Base-by-base conservation (phyloP, 495 filamentous ascomycete species). In the Xylaria nigripes region DNA sequence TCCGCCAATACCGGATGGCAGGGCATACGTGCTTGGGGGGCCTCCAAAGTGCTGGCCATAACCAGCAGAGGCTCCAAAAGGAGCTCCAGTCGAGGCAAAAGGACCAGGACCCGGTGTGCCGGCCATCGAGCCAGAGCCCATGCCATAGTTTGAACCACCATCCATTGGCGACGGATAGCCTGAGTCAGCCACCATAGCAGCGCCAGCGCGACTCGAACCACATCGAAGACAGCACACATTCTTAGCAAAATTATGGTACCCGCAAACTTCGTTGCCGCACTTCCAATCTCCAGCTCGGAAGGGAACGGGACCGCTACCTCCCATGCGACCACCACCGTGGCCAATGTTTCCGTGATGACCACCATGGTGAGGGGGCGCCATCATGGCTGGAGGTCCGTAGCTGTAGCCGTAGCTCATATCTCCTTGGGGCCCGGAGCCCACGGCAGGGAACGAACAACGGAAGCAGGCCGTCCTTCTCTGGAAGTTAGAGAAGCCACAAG, bases 261-360 rank as follows among this genome's bases (percentile, higher is more conserved):
- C 89, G 68, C 93, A 98, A n/a, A 90, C 90, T 64, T 96, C 92
- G 34, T 90, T 91, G 43, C 93, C 93, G 68, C 93, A 98, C 67
- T 96, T 96, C 93, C 93, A 98, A 68, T 98, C 93, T 59, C 93
- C 93, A 41, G 93, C 93, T 57, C 93, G 86, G 83, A 97, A 98
- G 19, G 93, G 93, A 51, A 97, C 92, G 53, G 92, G 86, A 47
- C 92, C 91, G 51, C 86, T 85, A 48, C 86, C 83, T 49, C 86
- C 86, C 81, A 86, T 85, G 43, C 78, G 73, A 41, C 77, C 76
- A 50, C 79, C 78, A 22, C 86, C 86, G 68, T 90, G 87, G 25
- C 85, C 83, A 66, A 86, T 83, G 45, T 81, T 84, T 48, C 85
- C 85, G 56, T 88, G 86, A 57, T 85, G 82, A 46, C 83, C 83